phyloP scores from a whole-genome alignment of 2,329 filamentous ascomycete genomes.

The Penicillium sp. region DNA sequence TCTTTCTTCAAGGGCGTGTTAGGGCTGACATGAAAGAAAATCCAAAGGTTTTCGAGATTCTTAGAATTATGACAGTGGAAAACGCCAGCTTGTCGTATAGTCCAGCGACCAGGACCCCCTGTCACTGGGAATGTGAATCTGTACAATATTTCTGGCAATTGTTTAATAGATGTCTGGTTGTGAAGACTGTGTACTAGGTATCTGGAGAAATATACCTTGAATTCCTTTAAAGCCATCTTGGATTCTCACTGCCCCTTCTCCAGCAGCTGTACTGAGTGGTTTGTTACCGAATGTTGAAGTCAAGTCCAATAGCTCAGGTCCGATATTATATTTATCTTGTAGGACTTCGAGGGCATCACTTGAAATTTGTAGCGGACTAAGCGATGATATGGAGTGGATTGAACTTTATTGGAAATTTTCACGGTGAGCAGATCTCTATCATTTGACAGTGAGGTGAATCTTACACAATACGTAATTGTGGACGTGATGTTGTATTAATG shows the following conservation, averaged over 20 bases:
- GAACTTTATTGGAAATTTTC: background rate
- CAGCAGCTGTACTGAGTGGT: constrained; percentile 21
- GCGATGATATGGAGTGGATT: background rate
- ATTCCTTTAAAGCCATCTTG: constrained; percentile 11
- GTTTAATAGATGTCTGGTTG: background rate
- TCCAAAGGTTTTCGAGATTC: constrained; percentile 17
- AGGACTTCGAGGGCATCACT: constrained; percentile 13
- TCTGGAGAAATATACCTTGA: background rate
- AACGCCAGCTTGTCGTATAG: constrained; percentile 22
- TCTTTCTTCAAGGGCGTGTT: background rate
- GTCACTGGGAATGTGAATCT: constrained; percentile 9
- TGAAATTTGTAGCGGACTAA: constrained; percentile 19
- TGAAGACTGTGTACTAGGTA: too few species aligned
- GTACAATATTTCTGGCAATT: constrained; percentile 16
- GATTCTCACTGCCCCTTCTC: constrained; percentile 21
- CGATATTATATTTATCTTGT: constrained; percentile 16
- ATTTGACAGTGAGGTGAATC: background rate
- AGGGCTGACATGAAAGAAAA: constrained; percentile 17
- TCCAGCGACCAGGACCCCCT: constrained; percentile 11
- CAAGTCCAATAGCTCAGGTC: constrained; percentile 15
- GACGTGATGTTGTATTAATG: constrained; percentile 5
- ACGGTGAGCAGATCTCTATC: background rate
- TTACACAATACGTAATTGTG: background rate
- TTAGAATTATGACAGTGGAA: constrained; percentile 20
- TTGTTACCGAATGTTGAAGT: constrained; percentile 25